Percentiles rank a stretch among this genome's conserved stretches.
Conservation (phyloP, 139 green algal species). For the Coccomyxa sp. region DNA sequence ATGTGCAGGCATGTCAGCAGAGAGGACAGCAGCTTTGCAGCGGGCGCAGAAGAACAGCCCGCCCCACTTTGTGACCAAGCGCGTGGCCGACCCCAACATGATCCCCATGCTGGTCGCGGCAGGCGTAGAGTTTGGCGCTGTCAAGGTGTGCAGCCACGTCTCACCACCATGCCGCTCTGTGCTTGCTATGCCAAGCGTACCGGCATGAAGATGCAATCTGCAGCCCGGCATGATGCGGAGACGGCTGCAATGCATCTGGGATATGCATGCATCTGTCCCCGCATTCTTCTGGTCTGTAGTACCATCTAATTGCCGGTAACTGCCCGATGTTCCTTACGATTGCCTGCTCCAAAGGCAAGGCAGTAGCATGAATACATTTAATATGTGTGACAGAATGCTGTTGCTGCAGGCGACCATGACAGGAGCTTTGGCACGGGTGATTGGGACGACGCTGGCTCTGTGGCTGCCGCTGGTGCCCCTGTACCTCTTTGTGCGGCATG, state of each 20-base stretch:
- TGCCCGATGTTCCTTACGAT: not conserved
- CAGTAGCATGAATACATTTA: no score
- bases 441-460: slow-evolving; percentile 41
- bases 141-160: slow-evolving; percentile 10
- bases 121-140: slow-evolving; percentile 41
- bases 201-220: no score
- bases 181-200: no score
- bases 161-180: not conserved
- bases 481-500: slow-evolving; percentile 60
- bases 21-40: not conserved
- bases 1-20: slow-evolving; percentile 13
- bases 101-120: slow-evolving; percentile 31
- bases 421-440: slow-evolving; percentile 8
- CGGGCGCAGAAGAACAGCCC: not conserved
- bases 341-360: no score
- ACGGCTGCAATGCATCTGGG: not conserved
- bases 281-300: no score
- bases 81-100: slow-evolving; percentile 37
- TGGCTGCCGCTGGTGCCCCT: slow-evolving; percentile 86
- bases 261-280: not conserved
- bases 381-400: no score
- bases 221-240: no score
- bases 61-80: slow-evolving; percentile 29
- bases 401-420: slow-evolving; percentile 11
- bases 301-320: no score